Conservation (phyloP, 2,329 filamentous ascomycete genomes). For the Hymenoscyphus albidus region DNA sequence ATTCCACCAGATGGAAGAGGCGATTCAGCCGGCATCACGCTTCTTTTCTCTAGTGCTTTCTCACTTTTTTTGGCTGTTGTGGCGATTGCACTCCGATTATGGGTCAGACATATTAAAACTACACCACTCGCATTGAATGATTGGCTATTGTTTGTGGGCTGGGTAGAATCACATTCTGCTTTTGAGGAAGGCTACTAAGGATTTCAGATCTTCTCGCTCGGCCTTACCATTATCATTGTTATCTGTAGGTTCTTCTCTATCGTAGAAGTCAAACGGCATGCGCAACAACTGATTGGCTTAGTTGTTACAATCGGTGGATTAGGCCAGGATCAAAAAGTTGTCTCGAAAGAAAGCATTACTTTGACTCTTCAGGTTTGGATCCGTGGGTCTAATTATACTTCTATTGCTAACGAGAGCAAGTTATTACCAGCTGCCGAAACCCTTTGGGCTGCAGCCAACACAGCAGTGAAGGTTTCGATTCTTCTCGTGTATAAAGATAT, state of each 20-base stretch:
- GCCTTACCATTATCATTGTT: neutral
- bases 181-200: neutral
- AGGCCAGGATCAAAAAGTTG: neutral
- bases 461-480: slow-evolving; percentile 1
- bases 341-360: neutral
- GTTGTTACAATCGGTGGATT: neutral
- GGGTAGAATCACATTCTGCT: neutral
- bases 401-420: neutral
- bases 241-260: neutral
- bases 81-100: neutral
- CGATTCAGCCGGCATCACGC: neutral
- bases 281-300: neutral
- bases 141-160: neutral
- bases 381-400: neutral
- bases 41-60: neutral
- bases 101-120: neutral
- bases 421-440: neutral
- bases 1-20: neutral
- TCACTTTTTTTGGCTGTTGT: neutral
- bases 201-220: slow-evolving; percentile 1
- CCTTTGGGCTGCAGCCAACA: neutral
- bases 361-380: neutral
- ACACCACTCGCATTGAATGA: neutral
- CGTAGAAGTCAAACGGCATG: neutral
- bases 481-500: slow-evolving; percentile 5